These are phyloP conservation scores for Zoysia pacifica DNA, from an alignment of 176 grass and related monocot species.

Conservation along the genomic window DNA sequence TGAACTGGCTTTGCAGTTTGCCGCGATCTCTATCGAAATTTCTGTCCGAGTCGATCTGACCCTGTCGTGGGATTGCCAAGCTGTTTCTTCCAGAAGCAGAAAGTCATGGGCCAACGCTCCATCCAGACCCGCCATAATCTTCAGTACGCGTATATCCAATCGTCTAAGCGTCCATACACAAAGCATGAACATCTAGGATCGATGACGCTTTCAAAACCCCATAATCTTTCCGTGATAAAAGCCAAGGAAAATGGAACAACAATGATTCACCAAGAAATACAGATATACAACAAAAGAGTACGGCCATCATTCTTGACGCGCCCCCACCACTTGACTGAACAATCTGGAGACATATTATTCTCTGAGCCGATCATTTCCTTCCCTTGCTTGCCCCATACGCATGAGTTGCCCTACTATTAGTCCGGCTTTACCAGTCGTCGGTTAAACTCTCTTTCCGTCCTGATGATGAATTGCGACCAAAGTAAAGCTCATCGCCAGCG, in stretches of 20 bases:
- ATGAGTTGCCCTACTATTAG: neutral
- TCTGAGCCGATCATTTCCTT: neutral
- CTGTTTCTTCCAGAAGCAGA: neutral
- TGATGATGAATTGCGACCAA: constrained; percentile 3
- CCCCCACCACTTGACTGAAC: constrained; percentile 12
- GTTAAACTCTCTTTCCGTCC: neutral
- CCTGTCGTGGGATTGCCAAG: neutral
- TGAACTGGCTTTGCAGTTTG: too few relatives aligned
- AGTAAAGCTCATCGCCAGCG: neutral
- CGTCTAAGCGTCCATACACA: neutral
- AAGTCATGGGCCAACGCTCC: neutral
- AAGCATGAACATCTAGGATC: too few relatives aligned
- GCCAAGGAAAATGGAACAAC: constrained; percentile 4
- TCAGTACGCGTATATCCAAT: neutral
- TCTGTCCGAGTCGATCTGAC: neutral
- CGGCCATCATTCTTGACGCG: neutral
- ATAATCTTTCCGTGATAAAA: neutral
- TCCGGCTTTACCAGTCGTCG: neutral
- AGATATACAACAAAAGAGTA: neutral
- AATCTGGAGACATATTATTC: neutral
- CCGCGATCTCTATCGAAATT: neutral
- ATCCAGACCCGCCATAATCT: too few relatives aligned
- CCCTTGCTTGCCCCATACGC: constrained; percentile 33
- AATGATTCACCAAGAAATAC: constrained; percentile 22
- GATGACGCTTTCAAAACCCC: too few relatives aligned